These are phyloP conservation scores for Backusella psychrophila DNA, from an alignment of 192 early-diverging fungal species.

Conservation along the genomic window DNA sequence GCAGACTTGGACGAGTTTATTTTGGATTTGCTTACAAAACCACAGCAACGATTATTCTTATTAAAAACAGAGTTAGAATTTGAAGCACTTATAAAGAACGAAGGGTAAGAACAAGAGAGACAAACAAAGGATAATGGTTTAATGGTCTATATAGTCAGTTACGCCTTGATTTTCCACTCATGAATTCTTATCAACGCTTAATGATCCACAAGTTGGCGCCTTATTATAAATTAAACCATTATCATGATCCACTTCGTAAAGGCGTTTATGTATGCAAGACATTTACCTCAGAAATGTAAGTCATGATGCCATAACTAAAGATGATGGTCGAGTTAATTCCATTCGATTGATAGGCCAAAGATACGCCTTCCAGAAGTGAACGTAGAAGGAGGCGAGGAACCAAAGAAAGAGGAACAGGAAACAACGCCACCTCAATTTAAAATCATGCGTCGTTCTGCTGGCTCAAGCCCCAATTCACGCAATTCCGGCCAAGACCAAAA, in stretches of 20 bases:
- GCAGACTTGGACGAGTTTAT: conserved; percentile 55
- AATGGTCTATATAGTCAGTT: conserved; percentile 26
- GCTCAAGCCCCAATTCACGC: conserved; percentile 14
- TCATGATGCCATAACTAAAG: neutral
- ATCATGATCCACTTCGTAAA: conserved; percentile 51
- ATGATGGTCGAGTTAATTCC: neutral
- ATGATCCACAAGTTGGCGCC: conserved; percentile 70
- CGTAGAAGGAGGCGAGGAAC: conserved; percentile 41
- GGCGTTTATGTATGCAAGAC: conserved; percentile 58
- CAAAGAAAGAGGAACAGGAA: neutral
- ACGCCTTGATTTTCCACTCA: conserved; percentile 56
- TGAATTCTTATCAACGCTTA: conserved; percentile 77
- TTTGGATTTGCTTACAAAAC: conserved; percentile 56
- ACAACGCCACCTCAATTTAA: conserved; percentile 36
- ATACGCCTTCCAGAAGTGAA: conserved; percentile 49
- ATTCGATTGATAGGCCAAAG: conserved; percentile 30
- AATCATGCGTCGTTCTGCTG: conserved; percentile 40
- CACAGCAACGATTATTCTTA: conserved; percentile 64
- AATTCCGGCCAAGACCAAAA: neutral
- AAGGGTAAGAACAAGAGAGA: conserved; percentile 38
- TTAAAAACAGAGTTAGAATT: conserved; percentile 68
- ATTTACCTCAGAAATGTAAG: conserved; percentile 56
- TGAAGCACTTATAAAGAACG: conserved; percentile 55
- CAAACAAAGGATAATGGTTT: neutral
- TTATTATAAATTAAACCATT: conserved; percentile 64